These are phyloP conservation scores for Suillus decipiens DNA, from an alignment of 768 basidiomycete species.

Conservation along the genomic window DNA sequence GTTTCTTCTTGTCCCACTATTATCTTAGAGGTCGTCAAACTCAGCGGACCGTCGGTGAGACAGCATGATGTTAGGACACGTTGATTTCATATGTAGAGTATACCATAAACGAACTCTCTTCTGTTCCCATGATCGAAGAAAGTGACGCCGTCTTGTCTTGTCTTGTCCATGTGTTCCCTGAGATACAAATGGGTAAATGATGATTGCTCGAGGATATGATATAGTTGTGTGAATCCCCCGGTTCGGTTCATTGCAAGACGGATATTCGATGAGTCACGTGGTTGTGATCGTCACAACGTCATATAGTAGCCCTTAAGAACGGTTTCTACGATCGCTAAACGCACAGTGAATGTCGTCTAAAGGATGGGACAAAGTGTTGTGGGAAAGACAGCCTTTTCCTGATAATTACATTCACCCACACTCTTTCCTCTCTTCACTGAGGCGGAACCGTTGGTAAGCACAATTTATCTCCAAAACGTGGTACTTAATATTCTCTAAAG, in stretches of 20 bases:
- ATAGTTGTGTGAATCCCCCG: conserved; percentile 8
- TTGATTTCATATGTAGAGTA: conserved; percentile 32
- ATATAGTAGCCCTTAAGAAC: conserved; percentile 5
- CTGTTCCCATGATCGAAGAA: conserved; percentile 29
- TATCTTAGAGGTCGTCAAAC: conserved; percentile 22
- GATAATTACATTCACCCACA: conserved; percentile 83
- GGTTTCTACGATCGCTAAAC: not conserved
- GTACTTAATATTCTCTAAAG: conserved; percentile 39
- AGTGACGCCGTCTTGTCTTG: conserved; percentile 20
- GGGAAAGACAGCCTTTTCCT: conserved; percentile 72
- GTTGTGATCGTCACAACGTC: conserved; percentile 5
- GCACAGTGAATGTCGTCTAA: conserved; percentile 27
- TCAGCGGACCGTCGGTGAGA: conserved; percentile 23
- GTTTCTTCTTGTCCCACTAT: conserved; percentile 29
- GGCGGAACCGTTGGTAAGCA: conserved; percentile 67
- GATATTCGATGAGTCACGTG: conserved; percentile 18
- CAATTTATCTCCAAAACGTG: conserved; percentile 8
- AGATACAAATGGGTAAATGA: conserved; percentile 15
- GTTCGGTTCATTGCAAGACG: conserved; percentile 4
- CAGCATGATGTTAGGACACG: conserved; percentile 34
- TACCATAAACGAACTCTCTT: conserved; percentile 18
- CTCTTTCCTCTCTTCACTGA: conserved; percentile 76
- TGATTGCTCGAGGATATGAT: conserved; percentile 6
- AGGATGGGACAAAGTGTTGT: conserved; percentile 75
- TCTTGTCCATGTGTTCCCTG: conserved; percentile 11